Base-by-base conservation (phyloP, 179 eudicot genomes). In the Beta macrorhiza region DNA sequence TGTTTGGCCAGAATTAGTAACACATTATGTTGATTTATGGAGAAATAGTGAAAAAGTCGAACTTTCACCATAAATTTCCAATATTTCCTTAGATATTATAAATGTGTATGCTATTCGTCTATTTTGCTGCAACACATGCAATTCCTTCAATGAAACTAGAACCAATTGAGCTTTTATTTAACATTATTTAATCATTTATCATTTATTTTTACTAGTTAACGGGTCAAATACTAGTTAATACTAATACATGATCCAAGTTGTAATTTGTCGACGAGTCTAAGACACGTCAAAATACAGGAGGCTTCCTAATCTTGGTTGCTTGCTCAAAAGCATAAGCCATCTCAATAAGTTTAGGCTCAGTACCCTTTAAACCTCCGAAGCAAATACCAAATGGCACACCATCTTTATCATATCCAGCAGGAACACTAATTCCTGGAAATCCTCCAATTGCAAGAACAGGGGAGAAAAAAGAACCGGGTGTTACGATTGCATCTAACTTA, bases 241-340 rank as follows among this genome's bases (percentile, higher is more conserved):
- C 2, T 59, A 59, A 7, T 59, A 17, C 64, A 59, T 8, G 7
- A 59, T 17, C 64, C 22, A 59, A 59, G 37, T 32, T 32, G 37
- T 32, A 32, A 32, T 59, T 20, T 17, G 17, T 5, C n/a, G 10
- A 61, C 9, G 8, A 19, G 1, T 61, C 20, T 61, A 22, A 32
- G 32, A 62, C 78, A 17, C 11, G 25, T 76, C 22, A 77, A 16
- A 81, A 45, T 20, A 22, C 17, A 56, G 92, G 92, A 7, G 85
- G 82, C 77, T 72, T 83, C 78, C 92, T 82, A 70, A 85, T 76
- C 69, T 78, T 79, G 10, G 89, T 89, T 64, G 92, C 92, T 76
- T 90, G 92, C 76, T 90, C 90, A 73, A 88, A 90, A 17, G 69
- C 92, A 79, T 85, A 90, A 51, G 89, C 89, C 67, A 90, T 82